Percentiles rank a stretch among this genome's conserved stretches.
phyloP scores from a whole-genome alignment of 805 yeast genomes.

The Nematodospora valgi region DNA sequence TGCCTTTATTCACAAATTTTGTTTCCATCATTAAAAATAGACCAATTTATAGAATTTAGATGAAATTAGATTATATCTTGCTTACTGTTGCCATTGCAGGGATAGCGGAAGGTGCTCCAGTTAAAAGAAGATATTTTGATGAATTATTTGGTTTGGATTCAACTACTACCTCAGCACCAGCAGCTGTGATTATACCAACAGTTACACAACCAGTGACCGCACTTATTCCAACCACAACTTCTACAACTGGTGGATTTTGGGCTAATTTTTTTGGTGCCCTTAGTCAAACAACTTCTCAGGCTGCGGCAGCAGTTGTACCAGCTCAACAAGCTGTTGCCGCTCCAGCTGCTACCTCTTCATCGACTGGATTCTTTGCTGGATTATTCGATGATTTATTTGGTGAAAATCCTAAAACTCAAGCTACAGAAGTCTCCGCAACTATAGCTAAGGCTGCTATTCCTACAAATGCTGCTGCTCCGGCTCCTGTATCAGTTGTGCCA shows the following conservation, averaged over 20 bases:
- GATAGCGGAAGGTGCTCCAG: conserved; percentile 8
- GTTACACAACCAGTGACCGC: conserved; percentile 11
- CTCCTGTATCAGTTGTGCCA: conserved; percentile 4
- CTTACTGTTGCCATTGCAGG: conserved; percentile 3
- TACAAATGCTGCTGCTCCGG: conserved; percentile 18
- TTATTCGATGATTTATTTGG: conserved; percentile 5
- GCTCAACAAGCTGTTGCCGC: conserved; percentile 3
- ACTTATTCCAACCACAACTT: conserved; percentile 1
- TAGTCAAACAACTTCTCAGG: conserved; percentile 4
- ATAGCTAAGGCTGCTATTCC: conserved; percentile 22
- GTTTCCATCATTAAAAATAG: neutral
- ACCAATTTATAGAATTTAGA: too few species aligned
- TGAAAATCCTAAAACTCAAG: conserved; percentile 10
- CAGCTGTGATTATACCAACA: conserved; percentile 14
- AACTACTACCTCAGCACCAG: conserved; percentile 5
- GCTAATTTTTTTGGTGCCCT: conserved; percentile 5
- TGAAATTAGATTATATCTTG: conserved; percentile 6
- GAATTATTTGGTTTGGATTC: conserved; percentile 6
- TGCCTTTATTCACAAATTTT: too few species aligned
- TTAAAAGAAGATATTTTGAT: conserved; percentile 7
- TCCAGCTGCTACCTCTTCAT: conserved; percentile 4
- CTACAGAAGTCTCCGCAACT: conserved; percentile 18
- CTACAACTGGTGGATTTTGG: conserved; percentile 9
- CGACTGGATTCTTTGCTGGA: conserved; percentile 4
- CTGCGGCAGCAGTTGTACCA: conserved; percentile 2